Evolutionary conservation across 768 basidiomycete genomes (phyloP).

Genomic region (Russula sp.): DNA sequence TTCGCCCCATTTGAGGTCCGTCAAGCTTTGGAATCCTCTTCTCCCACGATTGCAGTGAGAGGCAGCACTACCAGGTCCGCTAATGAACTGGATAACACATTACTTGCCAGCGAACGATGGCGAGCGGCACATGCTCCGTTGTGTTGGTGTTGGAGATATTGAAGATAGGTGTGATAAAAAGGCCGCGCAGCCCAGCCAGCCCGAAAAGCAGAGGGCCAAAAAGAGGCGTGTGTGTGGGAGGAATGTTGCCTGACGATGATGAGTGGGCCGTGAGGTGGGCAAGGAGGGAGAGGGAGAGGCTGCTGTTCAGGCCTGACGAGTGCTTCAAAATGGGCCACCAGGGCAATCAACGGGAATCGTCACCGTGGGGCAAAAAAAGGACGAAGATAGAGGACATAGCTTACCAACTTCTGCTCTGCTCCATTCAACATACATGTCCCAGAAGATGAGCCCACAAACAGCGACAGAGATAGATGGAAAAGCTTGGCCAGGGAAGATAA

Average conservation of each 20-base stretch:
- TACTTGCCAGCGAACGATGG: conserved; percentile 75
- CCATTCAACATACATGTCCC: no score
- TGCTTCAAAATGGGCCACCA: conserved; percentile 61
- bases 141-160: conserved; percentile 52
- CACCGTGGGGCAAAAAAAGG: neutral
- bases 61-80: conserved; percentile 45
- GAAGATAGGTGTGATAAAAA: no score
- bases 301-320: conserved; percentile 52
- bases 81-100: conserved; percentile 26
- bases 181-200: conserved; percentile 17
- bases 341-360: conserved; percentile 35
- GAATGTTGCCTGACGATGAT: conserved; percentile 40
- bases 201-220: conserved; percentile 60
- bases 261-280: conserved; percentile 79
- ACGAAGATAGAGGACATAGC: neutral
- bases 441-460: conserved; percentile 64
- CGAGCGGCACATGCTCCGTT: conserved; percentile 87
- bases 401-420: conserved; percentile 26
- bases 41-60: conserved; percentile 36
- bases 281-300: conserved; percentile 60
- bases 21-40: conserved; percentile 72
- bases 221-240: no score
- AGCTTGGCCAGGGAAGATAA: conserved; percentile 80
- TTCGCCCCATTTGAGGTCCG: conserved; percentile 91
- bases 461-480: conserved; percentile 84